Conservation (phyloP, 2,329 filamentous ascomycete genomes). For the Parastagonospora avenae region DNA sequence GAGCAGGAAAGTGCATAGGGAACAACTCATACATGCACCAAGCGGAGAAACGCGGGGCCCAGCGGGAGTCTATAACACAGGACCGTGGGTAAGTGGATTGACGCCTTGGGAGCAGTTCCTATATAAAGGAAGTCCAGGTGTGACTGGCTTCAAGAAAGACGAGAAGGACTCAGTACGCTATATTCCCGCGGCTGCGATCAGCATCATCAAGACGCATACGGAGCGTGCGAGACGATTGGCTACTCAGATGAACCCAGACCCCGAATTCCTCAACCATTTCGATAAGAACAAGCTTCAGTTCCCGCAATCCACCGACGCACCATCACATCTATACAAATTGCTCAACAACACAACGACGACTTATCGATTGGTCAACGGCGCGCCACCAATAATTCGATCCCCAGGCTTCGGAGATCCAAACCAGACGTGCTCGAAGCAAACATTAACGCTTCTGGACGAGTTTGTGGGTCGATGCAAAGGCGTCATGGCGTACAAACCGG, state of each 20-base stretch:
- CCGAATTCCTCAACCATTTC: constrained; percentile 1
- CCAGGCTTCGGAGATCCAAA: constrained; percentile 14
- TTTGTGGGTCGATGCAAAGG: constrained; percentile 19
- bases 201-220: constrained; percentile 28
- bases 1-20: background rate
- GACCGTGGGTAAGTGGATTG: constrained; percentile 26
- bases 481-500: constrained; percentile 16
- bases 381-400: constrained; percentile 15
- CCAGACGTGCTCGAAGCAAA: constrained; percentile 3
- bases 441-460: constrained; percentile 21
- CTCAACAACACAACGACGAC: background rate
- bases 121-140: constrained; percentile 21
- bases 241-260: background rate
- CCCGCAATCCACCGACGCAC: background rate
- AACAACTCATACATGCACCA: constrained; percentile 15
- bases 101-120: constrained; percentile 39
- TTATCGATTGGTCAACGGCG: constrained; percentile 19
- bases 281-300: background rate
- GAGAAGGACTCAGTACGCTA: constrained; percentile 4
- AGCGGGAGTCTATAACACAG: constrained; percentile 5
- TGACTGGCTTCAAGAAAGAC: background rate
- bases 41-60: background rate
- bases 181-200: constrained; percentile 32
- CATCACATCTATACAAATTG: background rate
- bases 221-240: constrained; percentile 11